phyloP scores from a whole-genome alignment of 83 land plant species.

The Thuja plicata region DNA sequence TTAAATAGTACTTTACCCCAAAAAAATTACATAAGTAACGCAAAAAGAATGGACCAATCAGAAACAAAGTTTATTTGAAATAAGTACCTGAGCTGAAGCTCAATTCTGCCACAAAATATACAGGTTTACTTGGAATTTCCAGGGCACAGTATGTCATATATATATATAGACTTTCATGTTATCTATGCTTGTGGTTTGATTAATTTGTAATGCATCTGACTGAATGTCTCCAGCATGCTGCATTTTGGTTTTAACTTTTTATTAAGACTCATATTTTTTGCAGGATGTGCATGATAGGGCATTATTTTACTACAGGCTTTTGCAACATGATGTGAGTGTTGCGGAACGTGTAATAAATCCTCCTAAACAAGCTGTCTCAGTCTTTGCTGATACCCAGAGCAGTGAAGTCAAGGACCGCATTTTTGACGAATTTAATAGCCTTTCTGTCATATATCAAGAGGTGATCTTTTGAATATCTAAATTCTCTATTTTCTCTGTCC shows the following conservation, averaged over 20 bases:
- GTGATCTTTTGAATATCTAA: conserved; percentile 26
- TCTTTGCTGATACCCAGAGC: conserved; percentile 92
- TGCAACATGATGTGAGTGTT: conserved; percentile 76
- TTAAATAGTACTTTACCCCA: too few relatives aligned
- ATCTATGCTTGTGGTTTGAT: neutral
- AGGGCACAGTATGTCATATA: neutral
- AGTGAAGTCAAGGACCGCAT: conserved; percentile 95
- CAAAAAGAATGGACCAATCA: too few relatives aligned
- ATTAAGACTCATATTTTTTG: conserved; percentile 17
- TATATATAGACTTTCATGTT: neutral
- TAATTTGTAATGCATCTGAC: neutral
- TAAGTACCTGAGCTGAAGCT: neutral
- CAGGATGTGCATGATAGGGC: conserved; percentile 99
- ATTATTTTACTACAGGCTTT: conserved; percentile 90
- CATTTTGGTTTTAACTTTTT: neutral
- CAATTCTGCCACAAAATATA: neutral
- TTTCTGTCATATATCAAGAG: conserved; percentile 89
- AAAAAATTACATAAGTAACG: too few relatives aligned
- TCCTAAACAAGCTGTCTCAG: conserved; percentile 98
- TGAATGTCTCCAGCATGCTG: neutral
- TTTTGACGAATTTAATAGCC: conserved; percentile 95
- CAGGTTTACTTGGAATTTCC: neutral
- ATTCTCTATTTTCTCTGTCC: neutral
- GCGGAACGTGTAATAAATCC: conserved; percentile 95
- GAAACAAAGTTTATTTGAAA: neutral